Evolutionary conservation across 208 protist genomes (phyloP).

Genomic region (Crithidia expoeki): DNA sequence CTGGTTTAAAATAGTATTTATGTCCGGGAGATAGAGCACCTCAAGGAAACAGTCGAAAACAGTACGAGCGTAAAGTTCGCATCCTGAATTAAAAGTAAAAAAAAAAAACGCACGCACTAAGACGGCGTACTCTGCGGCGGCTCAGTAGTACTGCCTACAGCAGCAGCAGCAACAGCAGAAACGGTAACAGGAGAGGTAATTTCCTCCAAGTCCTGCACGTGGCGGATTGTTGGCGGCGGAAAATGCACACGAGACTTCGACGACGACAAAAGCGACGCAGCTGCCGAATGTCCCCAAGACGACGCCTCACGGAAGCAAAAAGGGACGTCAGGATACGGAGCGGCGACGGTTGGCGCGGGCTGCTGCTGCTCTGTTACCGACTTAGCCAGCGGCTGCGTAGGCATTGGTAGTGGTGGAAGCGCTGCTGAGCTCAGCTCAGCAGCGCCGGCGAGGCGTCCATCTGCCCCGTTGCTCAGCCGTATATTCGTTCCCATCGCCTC

Average conservation of each 20-base stretch:
- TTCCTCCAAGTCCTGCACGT: constrained; percentile 4
- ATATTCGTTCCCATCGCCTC: constrained; percentile 26
- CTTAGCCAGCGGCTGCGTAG: background rate
- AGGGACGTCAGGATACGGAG: constrained; percentile 12
- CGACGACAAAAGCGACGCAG: background rate
- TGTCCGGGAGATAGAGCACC: background rate
- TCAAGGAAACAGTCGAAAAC: constrained; percentile 31
- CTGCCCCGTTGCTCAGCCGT: constrained; percentile 14
- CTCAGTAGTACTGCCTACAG: no score
- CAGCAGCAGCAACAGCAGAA: background rate
- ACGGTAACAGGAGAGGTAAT: background rate
- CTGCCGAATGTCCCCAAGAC: background rate
- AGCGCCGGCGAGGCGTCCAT: background rate
- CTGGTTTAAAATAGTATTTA: background rate
- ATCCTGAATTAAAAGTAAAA: background rate
- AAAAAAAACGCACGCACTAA: background rate
- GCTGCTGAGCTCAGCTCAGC: background rate
- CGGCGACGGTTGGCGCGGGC: background rate
- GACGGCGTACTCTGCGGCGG: background rate
- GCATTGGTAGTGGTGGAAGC: background rate
- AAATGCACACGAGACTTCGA: constrained; percentile 19
- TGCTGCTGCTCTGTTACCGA: background rate
- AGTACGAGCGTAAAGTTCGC: background rate
- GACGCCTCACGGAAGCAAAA: background rate
- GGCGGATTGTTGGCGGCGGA: constrained; percentile 30